Base-by-base conservation (phyloP, 352 stramenopile genomes). In the Saprolegnia parasitica region DNA sequence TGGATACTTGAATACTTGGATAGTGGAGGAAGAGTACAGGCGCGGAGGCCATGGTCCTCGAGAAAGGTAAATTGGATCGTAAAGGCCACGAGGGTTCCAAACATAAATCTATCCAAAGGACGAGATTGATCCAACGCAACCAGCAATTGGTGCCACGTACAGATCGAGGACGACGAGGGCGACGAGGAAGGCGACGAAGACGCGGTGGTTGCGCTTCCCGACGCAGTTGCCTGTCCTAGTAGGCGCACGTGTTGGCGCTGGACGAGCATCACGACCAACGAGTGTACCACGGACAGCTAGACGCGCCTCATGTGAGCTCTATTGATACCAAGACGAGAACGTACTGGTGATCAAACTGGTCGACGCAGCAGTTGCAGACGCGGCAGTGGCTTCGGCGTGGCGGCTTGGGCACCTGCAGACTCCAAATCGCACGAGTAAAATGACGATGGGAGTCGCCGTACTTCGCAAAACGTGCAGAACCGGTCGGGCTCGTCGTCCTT, bases 141-240 rank as follows among this genome's bases (percentile, higher is more conserved):
- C n/a, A n/a, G n/a, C n/a, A n/a, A n/a, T n/a, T n/a, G n/a, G n/a
- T n/a, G n/a, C n/a, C n/a, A 60, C 35, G 52, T 60, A 60, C 52
- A 60, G 11, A 24, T 60, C 52, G 35, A 60, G 13, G 23, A 29
- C 29, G 11, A 46, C 29, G 39, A 52, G 55, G 11, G 63, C 32
- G 18, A 61, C 23, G 2, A 70, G 24, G 26, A 70, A 70, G 42
- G 16, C 21, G 20, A 70, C 47, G 21, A 70, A 70, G 11, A 46
- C 11, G 1, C 63, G 63, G 54, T 70, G 52, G 63, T 70, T 70
- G 49, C 63, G 63, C 6, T 46, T 35, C 9, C 63, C 63, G 42
- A 70, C 63, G 42, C 63, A 70, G 42, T 70, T 70, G 26, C 63
- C 63, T n/a, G 63, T 70, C 63, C 63, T 70, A 47, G 5, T 11